A percentile compares a stretch with the other conserved stretches of the same genome.
phyloP scores from a whole-genome alignment of 2,329 filamentous ascomycete genomes.

The Dactylellina haptotyla region DNA sequence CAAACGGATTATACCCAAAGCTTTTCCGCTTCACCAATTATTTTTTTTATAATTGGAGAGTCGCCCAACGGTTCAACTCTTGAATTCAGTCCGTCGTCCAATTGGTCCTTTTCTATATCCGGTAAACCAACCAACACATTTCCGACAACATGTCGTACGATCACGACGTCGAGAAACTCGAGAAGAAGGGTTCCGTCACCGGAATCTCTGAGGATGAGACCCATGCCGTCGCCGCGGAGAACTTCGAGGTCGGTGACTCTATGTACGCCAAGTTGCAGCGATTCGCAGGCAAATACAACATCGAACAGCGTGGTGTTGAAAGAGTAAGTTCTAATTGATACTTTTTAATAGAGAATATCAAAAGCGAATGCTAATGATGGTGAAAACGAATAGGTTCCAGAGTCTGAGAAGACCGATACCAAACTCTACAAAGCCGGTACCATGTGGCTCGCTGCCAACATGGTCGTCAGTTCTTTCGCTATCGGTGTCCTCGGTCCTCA shows the following conservation, averaged over 20 bases:
- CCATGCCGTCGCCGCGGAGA: conserved; percentile 69
- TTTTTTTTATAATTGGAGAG: background rate
- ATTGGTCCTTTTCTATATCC: conserved; percentile 1
- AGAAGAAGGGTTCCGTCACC: conserved; percentile 41
- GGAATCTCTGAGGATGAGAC: conserved; percentile 59
- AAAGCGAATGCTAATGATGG: conserved; percentile 5
- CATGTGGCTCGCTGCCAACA: conserved; percentile 81
- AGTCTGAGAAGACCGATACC: conserved; percentile 73
- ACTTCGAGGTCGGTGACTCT: conserved; percentile 68
- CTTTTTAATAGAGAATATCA: background rate
- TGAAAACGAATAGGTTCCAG: conserved; percentile 62
- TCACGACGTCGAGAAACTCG: conserved; percentile 45
- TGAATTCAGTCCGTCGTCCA: too few species aligned
- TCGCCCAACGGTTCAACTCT: too few species aligned
- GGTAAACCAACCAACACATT: conserved; percentile 29
- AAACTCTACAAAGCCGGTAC: conserved; percentile 75
- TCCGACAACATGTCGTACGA: conserved; percentile 51
- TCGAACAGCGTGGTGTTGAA: conserved; percentile 81
- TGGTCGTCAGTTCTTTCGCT: conserved; percentile 80
- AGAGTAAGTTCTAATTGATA: conserved; percentile 66
- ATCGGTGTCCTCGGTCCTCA: conserved; percentile 76
- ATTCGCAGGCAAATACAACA: conserved; percentile 71
- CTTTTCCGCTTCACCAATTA: background rate
- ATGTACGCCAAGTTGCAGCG: conserved; percentile 71
- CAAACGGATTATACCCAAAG: background rate